phyloP scores from a whole-genome alignment of 306 rosid genomes.

The Rosa chinensis region DNA sequence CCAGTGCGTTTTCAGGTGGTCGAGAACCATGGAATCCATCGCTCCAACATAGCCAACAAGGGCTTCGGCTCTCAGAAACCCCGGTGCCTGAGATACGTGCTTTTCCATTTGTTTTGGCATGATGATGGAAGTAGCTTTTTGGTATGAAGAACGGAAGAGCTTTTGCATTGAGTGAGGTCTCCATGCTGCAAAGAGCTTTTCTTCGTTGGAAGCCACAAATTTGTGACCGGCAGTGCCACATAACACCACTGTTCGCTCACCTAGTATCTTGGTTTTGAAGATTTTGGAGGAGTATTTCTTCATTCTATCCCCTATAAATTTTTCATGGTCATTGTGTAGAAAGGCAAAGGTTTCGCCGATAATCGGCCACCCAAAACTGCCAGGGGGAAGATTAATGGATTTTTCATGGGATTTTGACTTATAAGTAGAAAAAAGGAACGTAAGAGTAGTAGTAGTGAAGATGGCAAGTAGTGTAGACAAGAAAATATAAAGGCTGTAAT shows the following conservation, averaged over 20 bases:
- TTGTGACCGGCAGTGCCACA: slow-evolving; percentile 4
- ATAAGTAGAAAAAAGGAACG: background rate
- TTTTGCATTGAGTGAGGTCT: background rate
- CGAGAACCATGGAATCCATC: slow-evolving; percentile 5
- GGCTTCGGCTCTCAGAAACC: background rate
- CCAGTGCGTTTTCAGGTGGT: background rate
- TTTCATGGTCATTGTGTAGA: background rate
- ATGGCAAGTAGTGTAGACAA: background rate
- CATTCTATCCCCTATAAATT: background rate
- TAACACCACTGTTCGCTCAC: slow-evolving; percentile 1
- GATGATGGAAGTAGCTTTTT: background rate
- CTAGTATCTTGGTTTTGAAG: background rate
- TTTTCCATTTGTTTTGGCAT: background rate
- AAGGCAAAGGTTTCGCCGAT: background rate
- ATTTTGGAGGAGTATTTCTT: slow-evolving; percentile 3
- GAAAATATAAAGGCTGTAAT: background rate
- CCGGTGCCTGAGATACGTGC: background rate
- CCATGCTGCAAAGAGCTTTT: background rate
- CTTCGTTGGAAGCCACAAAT: background rate
- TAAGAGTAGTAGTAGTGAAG: background rate
- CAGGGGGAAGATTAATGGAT: background rate
- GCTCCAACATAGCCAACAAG: background rate
- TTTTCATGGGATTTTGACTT: background rate
- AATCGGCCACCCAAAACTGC: background rate
- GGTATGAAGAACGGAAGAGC: slow-evolving; percentile 1